These are phyloP conservation scores for Paecilomyces sp. DNA, from an alignment of 2,329 filamentous ascomycete species.

Conservation along the genomic window DNA sequence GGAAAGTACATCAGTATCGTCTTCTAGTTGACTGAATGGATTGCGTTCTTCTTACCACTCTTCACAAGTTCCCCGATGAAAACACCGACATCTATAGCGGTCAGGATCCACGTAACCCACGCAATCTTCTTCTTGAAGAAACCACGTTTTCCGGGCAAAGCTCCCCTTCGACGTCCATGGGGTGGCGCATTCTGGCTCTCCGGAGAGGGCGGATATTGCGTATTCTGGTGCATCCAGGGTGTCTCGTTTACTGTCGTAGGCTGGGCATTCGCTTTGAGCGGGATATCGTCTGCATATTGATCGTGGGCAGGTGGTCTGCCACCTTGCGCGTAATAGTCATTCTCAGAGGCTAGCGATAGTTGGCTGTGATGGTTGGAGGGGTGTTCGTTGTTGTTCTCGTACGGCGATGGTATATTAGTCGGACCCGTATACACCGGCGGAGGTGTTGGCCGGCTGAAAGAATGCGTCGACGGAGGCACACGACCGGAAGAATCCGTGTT, in stretches of 20 bases:
- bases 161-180: slow-evolving; percentile 10
- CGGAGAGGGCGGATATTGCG: slow-evolving; percentile 45
- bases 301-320: slow-evolving; percentile 25
- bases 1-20: slow-evolving; percentile 3
- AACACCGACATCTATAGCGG: slow-evolving; percentile 68
- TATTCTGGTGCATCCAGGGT: slow-evolving; percentile 38
- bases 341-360: slow-evolving; percentile 28
- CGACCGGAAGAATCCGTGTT: slow-evolving; percentile 21
- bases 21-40: not conserved
- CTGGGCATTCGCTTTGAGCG: slow-evolving; percentile 28
- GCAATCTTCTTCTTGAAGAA: slow-evolving; percentile 57
- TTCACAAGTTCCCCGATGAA: slow-evolving; percentile 85
- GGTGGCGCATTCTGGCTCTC: slow-evolving; percentile 41
- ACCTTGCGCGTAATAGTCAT: slow-evolving; percentile 21
- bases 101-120: slow-evolving; percentile 77
- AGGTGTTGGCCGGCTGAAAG: slow-evolving; percentile 22
- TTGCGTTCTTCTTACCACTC: slow-evolving; percentile 56
- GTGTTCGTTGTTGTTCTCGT: slow-evolving; percentile 38
- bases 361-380: slow-evolving; percentile 30
- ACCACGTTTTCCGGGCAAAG: slow-evolving; percentile 23
- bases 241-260: slow-evolving; percentile 21
- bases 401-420: slow-evolving; percentile 25
- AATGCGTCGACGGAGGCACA: slow-evolving; percentile 27
- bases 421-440: slow-evolving; percentile 13
- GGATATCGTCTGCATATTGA: slow-evolving; percentile 36